Conservation (phyloP, 2,329 filamentous ascomycete genomes). For the Arthrobotrys sphaeroides region DNA sequence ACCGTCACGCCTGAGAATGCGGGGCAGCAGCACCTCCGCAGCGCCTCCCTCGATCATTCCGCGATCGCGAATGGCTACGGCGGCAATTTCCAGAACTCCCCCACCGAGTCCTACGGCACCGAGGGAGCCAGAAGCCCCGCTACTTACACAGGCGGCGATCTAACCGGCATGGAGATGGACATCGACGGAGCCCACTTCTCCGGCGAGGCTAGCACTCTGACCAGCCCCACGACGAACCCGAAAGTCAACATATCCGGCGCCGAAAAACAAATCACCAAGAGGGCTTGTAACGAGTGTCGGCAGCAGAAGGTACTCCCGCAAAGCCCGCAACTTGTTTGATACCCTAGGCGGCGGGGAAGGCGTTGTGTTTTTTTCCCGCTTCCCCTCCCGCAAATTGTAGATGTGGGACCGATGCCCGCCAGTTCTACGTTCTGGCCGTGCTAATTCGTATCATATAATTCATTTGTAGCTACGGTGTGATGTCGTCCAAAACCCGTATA, state of each 20-base stretch:
- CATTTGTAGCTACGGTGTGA: constrained; percentile 77
- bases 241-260: constrained; percentile 51
- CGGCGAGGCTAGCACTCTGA: constrained; percentile 39
- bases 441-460: not conserved
- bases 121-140: constrained; percentile 46
- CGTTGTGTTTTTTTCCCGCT: constrained; percentile 25
- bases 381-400: constrained; percentile 36
- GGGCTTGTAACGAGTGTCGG: constrained; percentile 84
- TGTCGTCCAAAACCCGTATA: constrained; percentile 81
- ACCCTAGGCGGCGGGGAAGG: not conserved
- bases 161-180: constrained; percentile 45
- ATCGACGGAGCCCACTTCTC: constrained; percentile 36
- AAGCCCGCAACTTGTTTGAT: not conserved
- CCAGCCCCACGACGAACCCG: constrained; percentile 46
- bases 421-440: not conserved
- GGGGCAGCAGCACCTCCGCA: constrained; percentile 49
- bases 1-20: constrained; percentile 47
- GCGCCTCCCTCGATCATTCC: constrained; percentile 41
- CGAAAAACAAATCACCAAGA: constrained; percentile 72
- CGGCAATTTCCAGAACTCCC: constrained; percentile 50
- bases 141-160: constrained; percentile 39
- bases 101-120: constrained; percentile 52
- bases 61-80: constrained; percentile 42
- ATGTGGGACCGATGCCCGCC: constrained; percentile 13
- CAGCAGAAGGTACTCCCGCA: constrained; percentile 78